Evolutionary conservation across 192 early-diverging fungal genomes (phyloP).

Genomic region (Gonapodya sp.): DNA sequence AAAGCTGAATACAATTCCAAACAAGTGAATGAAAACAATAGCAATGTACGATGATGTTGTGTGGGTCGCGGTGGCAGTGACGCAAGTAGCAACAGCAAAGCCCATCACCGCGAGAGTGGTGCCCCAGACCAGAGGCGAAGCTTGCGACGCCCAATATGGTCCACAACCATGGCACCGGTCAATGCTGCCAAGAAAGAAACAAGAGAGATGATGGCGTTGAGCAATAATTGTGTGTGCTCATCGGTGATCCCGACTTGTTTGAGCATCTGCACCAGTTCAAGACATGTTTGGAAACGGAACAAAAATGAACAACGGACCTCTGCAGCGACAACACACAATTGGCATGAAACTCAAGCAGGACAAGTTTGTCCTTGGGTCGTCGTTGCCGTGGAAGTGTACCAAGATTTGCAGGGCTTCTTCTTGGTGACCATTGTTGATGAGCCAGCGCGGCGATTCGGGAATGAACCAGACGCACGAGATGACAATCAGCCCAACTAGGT

Average conservation of each 20-base stretch:
- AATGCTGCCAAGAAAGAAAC: constrained; percentile 26
- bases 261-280: neutral
- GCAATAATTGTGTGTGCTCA: constrained; percentile 22
- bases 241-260: constrained; percentile 19
- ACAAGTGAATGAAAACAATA: constrained; percentile 25
- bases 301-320: too few relatives aligned
- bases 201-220: constrained; percentile 21
- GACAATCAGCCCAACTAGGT: neutral
- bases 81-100: constrained; percentile 14
- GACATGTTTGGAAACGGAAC: too few relatives aligned
- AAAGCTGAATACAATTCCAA: constrained; percentile 33
- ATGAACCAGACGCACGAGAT: constrained; percentile 21
- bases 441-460: constrained; percentile 76
- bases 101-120: constrained; percentile 12
- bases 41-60: neutral
- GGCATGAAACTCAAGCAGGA: constrained; percentile 26
- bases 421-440: constrained; percentile 50
- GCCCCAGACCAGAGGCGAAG: constrained; percentile 26
- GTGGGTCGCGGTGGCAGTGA: neutral
- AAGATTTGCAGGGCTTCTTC: constrained; percentile 62
- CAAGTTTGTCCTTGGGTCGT: constrained; percentile 30
- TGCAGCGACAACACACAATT: too few relatives aligned
- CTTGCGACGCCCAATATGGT: constrained; percentile 27
- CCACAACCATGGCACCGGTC: constrained; percentile 25
- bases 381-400: constrained; percentile 53